Evolutionary conservation across 805 yeast genomes (phyloP).

Genomic region (Yarrowia sp.): DNA sequence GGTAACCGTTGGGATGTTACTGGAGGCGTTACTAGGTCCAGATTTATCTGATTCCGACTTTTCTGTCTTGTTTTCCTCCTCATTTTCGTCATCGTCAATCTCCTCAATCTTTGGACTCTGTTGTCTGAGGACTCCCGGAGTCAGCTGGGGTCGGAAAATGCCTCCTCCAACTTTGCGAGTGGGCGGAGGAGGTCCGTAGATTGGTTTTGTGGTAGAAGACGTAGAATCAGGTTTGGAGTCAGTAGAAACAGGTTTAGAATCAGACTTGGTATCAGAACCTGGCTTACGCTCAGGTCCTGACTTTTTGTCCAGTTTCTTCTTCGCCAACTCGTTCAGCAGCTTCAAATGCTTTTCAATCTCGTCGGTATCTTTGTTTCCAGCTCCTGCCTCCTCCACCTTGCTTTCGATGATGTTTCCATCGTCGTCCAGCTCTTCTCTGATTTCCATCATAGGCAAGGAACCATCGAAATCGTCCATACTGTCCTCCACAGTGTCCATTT

Average conservation of each 20-base stretch:
- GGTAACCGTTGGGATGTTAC: background rate
- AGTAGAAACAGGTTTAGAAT: background rate
- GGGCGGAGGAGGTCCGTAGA: slow-evolving; percentile 6
- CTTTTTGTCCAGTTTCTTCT: background rate
- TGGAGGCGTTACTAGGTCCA: too few relatives aligned
- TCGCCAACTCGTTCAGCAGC: background rate
- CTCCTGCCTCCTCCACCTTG: slow-evolving; percentile 41
- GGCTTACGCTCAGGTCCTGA: too few relatives aligned
- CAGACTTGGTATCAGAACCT: background rate
- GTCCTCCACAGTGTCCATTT: slow-evolving; percentile 18
- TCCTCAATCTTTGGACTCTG: slow-evolving; percentile 2
- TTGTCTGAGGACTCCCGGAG: background rate
- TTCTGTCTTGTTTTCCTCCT: background rate
- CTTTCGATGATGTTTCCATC: slow-evolving; percentile 63
- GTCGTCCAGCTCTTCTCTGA: slow-evolving; percentile 78
- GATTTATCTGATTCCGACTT: background rate
- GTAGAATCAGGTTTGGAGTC: background rate
- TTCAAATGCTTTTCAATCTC: slow-evolving; percentile 6
- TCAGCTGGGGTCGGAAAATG: background rate
- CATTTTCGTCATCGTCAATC: background rate
- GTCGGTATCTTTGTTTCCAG: background rate
- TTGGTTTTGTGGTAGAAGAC: background rate
- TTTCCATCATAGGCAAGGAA: slow-evolving; percentile 68
- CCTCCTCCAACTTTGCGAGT: background rate
- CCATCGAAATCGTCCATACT: slow-evolving; percentile 36